A percentile compares a stretch with the other conserved stretches of the same genome.
Evolutionary conservation across 495 filamentous ascomycete species (phyloP).

Genomic region (Cladorrhinum samala): DNA sequence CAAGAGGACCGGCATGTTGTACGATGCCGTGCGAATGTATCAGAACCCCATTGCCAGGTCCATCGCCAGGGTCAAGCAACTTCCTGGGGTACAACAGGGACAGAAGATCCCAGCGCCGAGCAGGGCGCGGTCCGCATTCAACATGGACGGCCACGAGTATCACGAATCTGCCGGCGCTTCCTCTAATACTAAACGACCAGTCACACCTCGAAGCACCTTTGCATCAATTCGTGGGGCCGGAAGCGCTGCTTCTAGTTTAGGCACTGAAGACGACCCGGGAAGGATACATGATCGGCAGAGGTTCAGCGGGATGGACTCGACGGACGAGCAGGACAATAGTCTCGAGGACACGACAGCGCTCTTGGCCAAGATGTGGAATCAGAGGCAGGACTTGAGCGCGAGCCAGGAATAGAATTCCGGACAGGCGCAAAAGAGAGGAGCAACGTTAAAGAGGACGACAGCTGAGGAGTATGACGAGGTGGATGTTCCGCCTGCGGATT

Average conservation of each 20-base stretch:
- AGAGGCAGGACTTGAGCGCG: conserved; percentile 44
- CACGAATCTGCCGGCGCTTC: no score
- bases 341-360: conserved; percentile 37
- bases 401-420: conserved; percentile 40
- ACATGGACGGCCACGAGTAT: conserved; percentile 4
- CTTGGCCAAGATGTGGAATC: conserved; percentile 50
- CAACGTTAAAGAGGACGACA: not conserved
- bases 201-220: no score
- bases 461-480: not conserved
- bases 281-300: conserved; percentile 26
- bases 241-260: not conserved
- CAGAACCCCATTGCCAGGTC: conserved; percentile 60
- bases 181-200: no score
- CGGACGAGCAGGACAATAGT: conserved; percentile 24
- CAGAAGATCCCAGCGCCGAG: conserved; percentile 11
- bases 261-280: conserved; percentile 1
- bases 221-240: conserved; percentile 6
- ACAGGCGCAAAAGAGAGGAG: not conserved
- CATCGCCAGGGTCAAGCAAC: conserved; percentile 44
- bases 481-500: no score
- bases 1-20: conserved; percentile 59
- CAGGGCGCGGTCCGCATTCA: conserved; percentile 5
- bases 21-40: conserved; percentile 59
- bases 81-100: conserved; percentile 40
- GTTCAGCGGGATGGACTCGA: conserved; percentile 36